Evolutionary conservation across 768 basidiomycete genomes (phyloP), one percentile per base, ranked within the genome.

Genomic region (Rhodocollybia butyracea): DNA sequence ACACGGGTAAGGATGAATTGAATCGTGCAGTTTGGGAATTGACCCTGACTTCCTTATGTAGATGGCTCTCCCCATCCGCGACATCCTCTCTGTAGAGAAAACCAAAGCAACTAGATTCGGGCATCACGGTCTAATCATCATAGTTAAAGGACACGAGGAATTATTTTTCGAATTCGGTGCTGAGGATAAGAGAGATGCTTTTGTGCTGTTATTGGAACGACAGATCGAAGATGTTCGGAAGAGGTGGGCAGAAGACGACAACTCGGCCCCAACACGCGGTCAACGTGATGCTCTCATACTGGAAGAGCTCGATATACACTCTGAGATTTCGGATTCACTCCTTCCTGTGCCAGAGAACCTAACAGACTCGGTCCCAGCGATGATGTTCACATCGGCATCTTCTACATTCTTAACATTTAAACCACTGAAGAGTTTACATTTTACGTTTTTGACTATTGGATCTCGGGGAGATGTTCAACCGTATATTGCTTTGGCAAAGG

Each of bases 381-480:
- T 93, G 40, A 94, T 98, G 91, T 98, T 99, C 70, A 93, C 89
- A 2, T 95, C 92, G 11, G 86, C 89, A n/a, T 93, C 92, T 0
- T 94, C 92, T 3, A 96, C 96, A 2, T 98, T 98, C 75, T 73
- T 99, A 60, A 96, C 94, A 5, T 99, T 99, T 76, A 95, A 94
- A 69, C 97, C 96, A 2, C 80, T 82, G 63, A 81, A 89, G 61
- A 76, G 90, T 2, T 71, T 99, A 57, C 88, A 85, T 62, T 91
- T 99, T 64, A 98, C 97, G 0, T 94, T 96, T 72, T 72, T 98
- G 59, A 98, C 96, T 1, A 97, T 99, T 61, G 96, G 96, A 5
- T 94, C 93, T 21, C 82, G 96, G 48, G 96, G 96, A 50, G 96
- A 99, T 67, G 97, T 98, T 8, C 96, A 99, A 69, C 96, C 96